Percentiles rank a stretch among this genome's conserved stretches.
Evolutionary conservation across 495 filamentous ascomycete species (phyloP).

Genomic region (Neurospora sp.): DNA sequence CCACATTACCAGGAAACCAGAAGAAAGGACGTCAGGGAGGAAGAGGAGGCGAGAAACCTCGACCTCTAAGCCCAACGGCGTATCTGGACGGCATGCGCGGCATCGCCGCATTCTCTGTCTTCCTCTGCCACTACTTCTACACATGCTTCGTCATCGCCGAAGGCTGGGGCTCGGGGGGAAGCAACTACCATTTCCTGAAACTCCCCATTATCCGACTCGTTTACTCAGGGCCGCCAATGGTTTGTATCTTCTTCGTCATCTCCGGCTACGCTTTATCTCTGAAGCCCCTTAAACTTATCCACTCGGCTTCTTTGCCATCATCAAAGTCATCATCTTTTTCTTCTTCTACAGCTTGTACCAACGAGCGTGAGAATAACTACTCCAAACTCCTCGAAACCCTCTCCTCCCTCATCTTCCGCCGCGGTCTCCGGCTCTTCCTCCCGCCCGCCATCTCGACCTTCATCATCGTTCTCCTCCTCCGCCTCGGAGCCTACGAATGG

Average conservation of each 20-base stretch:
- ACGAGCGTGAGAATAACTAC: slow-evolving; percentile 11
- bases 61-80: slow-evolving; percentile 32
- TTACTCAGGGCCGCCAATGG: slow-evolving; percentile 60
- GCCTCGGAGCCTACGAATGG: slow-evolving; percentile 39
- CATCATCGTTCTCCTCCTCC: slow-evolving; percentile 46
- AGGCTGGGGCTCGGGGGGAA: slow-evolving; percentile 23
- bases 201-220: slow-evolving; percentile 58
- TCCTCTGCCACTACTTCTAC: slow-evolving; percentile 42
- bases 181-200: slow-evolving; percentile 40
- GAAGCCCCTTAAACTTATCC: slow-evolving; percentile 51
- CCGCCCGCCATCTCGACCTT: slow-evolving; percentile 51
- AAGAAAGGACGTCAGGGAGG: slow-evolving; percentile 3
- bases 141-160: slow-evolving; percentile 34
- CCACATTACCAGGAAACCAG: background rate
- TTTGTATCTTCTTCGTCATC: slow-evolving; percentile 67
- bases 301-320: slow-evolving; percentile 2
- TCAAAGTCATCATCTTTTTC: background rate
- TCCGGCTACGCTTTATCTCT: slow-evolving; percentile 61
- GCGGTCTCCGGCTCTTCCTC: slow-evolving; percentile 55
- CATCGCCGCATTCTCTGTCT: slow-evolving; percentile 48
- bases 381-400: slow-evolving; percentile 24
- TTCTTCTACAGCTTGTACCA: slow-evolving; percentile 20
- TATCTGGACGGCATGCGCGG: slow-evolving; percentile 52
- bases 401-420: slow-evolving; percentile 58
- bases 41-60: slow-evolving; percentile 2